A percentile compares a stretch with the other conserved stretches of the same genome.
phyloP scores from a whole-genome alignment of 2,329 filamentous ascomycete genomes.

The Cryphonectria naterciae region DNA sequence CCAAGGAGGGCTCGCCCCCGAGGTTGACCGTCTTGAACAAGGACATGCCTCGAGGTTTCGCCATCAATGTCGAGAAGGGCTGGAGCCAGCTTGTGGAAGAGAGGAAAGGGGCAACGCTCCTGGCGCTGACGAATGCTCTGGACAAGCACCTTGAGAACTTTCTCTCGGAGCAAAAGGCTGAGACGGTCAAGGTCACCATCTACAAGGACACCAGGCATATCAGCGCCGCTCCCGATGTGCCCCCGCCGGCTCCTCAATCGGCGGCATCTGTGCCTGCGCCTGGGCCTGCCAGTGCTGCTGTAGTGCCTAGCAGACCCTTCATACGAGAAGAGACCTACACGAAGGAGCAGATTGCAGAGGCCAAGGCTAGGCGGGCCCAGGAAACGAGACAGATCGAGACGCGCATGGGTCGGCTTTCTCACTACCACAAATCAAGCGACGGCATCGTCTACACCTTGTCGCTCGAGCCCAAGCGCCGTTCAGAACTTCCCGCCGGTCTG shows the following conservation, averaged over 20 bases:
- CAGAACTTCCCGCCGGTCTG: constrained; percentile 64
- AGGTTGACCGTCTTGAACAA: constrained; percentile 26
- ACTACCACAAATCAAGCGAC: constrained; percentile 71
- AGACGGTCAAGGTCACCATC: constrained; percentile 71
- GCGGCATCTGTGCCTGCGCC: neutral
- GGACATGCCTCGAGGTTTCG: constrained; percentile 66
- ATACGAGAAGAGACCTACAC: constrained; percentile 56
- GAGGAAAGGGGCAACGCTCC: constrained; percentile 59
- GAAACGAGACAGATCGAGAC: constrained; percentile 76
- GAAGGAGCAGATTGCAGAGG: constrained; percentile 62
- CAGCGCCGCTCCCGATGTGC: constrained; percentile 32
- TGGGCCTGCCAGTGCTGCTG: neutral
- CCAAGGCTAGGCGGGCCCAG: constrained; percentile 64
- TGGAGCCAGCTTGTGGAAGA: constrained; percentile 68
- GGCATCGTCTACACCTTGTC: constrained; percentile 73
- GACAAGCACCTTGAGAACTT: constrained; percentile 74
- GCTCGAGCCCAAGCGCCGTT: constrained; percentile 65
- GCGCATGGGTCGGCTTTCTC: constrained; percentile 68
- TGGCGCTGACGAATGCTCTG: constrained; percentile 69
- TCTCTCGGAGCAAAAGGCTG: constrained; percentile 70
- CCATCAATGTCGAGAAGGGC: constrained; percentile 76
- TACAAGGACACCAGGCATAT: constrained; percentile 61
- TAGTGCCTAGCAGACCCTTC: constrained; percentile 37
- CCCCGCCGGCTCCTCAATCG: neutral
- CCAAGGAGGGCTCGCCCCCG: constrained; percentile 40